Percentiles rank a stretch among this genome's conserved stretches.
Conservation (phyloP, 495 filamentous ascomycete species). For the Cercophora newfieldiana region DNA sequence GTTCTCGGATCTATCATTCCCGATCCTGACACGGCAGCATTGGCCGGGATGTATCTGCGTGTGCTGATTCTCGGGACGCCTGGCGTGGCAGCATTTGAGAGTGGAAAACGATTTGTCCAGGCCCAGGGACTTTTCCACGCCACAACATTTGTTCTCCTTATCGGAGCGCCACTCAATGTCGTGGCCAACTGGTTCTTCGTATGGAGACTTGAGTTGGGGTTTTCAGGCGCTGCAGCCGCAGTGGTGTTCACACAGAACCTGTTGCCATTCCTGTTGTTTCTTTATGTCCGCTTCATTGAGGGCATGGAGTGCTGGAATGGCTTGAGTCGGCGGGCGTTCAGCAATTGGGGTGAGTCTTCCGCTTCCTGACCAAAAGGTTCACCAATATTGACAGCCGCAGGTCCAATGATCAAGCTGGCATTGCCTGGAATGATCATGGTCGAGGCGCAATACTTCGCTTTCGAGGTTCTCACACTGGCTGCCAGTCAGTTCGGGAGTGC, state of each 20-base stretch:
- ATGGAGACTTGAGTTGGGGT: slow-evolving; percentile 73
- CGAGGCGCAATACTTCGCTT: slow-evolving; percentile 76
- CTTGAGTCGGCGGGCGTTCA: slow-evolving; percentile 64
- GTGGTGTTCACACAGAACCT: slow-evolving; percentile 79
- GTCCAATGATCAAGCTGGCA: slow-evolving; percentile 76
- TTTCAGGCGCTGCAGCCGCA: slow-evolving; percentile 80
- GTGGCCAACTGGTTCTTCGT: slow-evolving; percentile 70
- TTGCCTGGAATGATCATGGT: slow-evolving; percentile 83
- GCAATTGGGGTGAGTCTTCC: slow-evolving; percentile 65
- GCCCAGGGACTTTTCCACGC: slow-evolving; percentile 71
- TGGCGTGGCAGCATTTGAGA: slow-evolving; percentile 68
- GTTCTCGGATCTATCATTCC: slow-evolving; percentile 62
- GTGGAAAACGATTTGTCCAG: slow-evolving; percentile 70
- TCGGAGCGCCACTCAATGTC: slow-evolving; percentile 66
- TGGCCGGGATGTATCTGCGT: slow-evolving; percentile 67
- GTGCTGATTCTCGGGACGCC: slow-evolving; percentile 65
- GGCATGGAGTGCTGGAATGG: slow-evolving; percentile 88
- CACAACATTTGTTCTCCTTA: slow-evolving; percentile 63
- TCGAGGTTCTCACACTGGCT: slow-evolving; percentile 68
- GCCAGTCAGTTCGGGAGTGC: slow-evolving; percentile 66
- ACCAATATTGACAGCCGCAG: slow-evolving; percentile 2
- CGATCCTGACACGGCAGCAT: slow-evolving; percentile 57
- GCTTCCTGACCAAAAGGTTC: not conserved
- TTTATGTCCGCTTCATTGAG: slow-evolving; percentile 72
- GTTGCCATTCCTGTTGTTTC: slow-evolving; percentile 71